These are phyloP conservation scores for Pseudoscleropodium purum DNA, from an alignment of 225 moss, liverwort and hornwort species.

Conservation along the genomic window DNA sequence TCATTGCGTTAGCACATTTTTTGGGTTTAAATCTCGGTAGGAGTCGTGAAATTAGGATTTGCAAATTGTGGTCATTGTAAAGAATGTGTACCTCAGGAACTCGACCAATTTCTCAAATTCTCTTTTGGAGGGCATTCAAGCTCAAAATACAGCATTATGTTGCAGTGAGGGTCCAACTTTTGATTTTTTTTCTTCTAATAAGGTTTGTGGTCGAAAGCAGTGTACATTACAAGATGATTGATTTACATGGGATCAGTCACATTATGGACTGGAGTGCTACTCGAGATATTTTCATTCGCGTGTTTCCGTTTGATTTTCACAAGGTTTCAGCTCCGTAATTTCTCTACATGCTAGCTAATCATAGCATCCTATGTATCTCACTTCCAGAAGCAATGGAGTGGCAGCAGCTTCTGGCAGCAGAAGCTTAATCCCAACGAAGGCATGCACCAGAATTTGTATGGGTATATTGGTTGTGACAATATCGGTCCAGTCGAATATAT, in stretches of 20 bases:
- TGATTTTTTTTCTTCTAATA: neutral
- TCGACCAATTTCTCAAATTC: slow-evolving; percentile 5
- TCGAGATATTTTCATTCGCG: neutral
- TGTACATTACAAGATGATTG: neutral
- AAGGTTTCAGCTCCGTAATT: neutral
- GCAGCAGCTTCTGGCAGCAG: neutral
- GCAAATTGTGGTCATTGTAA: slow-evolving; percentile 10
- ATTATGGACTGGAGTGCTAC: neutral
- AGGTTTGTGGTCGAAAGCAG: neutral
- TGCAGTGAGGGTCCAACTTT: neutral
- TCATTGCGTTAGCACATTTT: neutral
- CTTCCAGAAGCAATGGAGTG: neutral
- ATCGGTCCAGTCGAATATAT: neutral
- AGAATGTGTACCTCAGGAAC: neutral
- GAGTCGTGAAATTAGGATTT: neutral
- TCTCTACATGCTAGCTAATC: neutral
- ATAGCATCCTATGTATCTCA: neutral
- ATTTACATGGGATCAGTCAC: neutral
- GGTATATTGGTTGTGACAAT: neutral
- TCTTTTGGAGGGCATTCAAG: neutral
- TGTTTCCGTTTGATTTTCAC: neutral
- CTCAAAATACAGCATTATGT: neutral
- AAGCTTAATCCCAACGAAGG: neutral
- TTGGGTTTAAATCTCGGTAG: neutral
- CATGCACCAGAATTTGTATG: neutral